A percentile compares a stretch with the other conserved stretches of the same genome.
phyloP scores from a whole-genome alignment of 129 eudicot genomes.

The Centella asiatica region DNA sequence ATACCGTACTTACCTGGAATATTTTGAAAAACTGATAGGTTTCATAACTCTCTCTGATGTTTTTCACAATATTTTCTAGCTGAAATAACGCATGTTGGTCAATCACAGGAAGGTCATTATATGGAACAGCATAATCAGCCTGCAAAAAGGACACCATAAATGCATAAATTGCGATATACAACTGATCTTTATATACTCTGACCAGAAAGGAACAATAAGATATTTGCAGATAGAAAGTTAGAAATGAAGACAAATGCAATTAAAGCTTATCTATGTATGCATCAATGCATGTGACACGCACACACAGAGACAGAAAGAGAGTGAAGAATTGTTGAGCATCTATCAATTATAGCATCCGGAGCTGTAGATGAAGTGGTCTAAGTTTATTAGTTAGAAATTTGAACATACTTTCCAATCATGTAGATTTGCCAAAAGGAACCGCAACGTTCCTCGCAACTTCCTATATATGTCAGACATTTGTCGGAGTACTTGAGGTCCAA shows the following conservation, averaged over 20 bases:
- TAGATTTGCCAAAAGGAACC: constrained; percentile 88
- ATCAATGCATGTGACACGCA: too few species aligned
- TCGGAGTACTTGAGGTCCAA: constrained; percentile 81
- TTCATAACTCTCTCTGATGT: constrained; percentile 78
- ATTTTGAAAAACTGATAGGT: constrained; percentile 88
- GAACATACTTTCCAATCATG: constrained; percentile 86
- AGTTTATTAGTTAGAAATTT: background rate
- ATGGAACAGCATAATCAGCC: constrained; percentile 63
- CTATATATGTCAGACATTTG: constrained; percentile 95
- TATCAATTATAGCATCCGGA: background rate
- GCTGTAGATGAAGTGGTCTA: background rate
- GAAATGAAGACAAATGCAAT: background rate
- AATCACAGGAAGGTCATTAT: constrained; percentile 67
- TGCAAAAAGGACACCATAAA: constrained; percentile 23
- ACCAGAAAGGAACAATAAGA: background rate
- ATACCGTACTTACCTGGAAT: constrained; percentile 50
- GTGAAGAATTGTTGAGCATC: background rate
- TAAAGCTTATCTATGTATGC: background rate
- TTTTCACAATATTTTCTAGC: constrained; percentile 67
- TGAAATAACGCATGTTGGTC: constrained; percentile 90
- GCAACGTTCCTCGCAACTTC: constrained; percentile 84
- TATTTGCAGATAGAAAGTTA: background rate
- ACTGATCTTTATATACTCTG: background rate
- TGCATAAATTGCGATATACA: background rate
- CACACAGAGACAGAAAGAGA: background rate